Percentiles rank a stretch among this genome's conserved stretches.
Evolutionary conservation across 306 rosid species (phyloP).

Genomic region (Malus sieversii): DNA sequence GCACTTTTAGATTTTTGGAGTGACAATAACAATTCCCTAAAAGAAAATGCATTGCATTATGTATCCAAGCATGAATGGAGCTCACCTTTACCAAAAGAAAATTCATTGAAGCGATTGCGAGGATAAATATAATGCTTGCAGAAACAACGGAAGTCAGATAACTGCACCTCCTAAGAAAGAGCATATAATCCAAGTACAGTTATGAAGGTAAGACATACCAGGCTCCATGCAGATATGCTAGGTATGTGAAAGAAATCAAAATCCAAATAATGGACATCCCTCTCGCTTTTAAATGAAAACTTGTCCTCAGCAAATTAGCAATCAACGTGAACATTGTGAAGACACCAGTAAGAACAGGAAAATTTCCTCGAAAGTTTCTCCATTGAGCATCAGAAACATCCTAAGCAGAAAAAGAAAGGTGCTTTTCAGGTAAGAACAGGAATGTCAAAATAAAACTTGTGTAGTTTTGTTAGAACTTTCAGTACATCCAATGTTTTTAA

Average conservation of each 20-base stretch:
- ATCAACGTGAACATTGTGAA: slow-evolving; percentile 50
- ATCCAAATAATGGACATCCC: slow-evolving; percentile 88
- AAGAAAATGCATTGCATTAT: background rate
- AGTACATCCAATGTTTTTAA: background rate
- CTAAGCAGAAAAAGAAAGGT: slow-evolving; percentile 27
- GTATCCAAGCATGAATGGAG: slow-evolving; percentile 7
- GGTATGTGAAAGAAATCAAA: slow-evolving; percentile 61
- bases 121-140: slow-evolving; percentile 60
- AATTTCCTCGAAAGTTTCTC: slow-evolving; percentile 79
- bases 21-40: too few relatives aligned
- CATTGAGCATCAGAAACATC: slow-evolving; percentile 94
- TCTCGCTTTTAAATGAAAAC: slow-evolving; percentile 42
- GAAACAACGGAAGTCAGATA: slow-evolving; percentile 23
- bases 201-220: slow-evolving; percentile 43
- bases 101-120: slow-evolving; percentile 63
- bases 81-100: slow-evolving; percentile 83
- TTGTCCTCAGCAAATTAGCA: slow-evolving; percentile 41
- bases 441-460: background rate
- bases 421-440: background rate
- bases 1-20: too few relatives aligned
- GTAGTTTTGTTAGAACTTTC: background rate
- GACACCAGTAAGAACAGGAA: slow-evolving; percentile 64
- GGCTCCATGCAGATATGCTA: slow-evolving; percentile 82
- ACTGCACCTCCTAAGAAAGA: background rate
- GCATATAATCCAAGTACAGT: background rate